Conservation (phyloP, 139 green algal genomes). For the Eudorina sp. region DNA sequence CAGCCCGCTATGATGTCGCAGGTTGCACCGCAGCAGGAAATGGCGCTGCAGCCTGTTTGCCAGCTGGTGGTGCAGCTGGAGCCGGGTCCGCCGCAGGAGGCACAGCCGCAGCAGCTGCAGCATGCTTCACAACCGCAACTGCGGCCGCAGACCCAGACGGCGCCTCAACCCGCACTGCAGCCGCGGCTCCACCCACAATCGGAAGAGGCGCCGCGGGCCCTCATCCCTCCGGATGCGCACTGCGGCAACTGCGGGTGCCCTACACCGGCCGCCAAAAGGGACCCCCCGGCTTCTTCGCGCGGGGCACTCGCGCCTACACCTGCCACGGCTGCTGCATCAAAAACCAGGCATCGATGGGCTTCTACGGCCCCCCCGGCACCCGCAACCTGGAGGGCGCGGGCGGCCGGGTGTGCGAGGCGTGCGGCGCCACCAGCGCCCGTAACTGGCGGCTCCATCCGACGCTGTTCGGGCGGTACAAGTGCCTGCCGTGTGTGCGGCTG, state of each 20-base stretch:
- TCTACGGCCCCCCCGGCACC: conserved; percentile 9
- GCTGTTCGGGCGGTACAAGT: background rate
- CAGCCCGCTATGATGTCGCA: too few relatives aligned
- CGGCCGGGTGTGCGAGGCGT: background rate
- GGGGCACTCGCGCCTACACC: background rate
- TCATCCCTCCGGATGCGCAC: too few relatives aligned
- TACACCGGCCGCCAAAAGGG: background rate
- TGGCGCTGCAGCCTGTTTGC: too few relatives aligned
- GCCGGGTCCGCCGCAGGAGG: background rate
- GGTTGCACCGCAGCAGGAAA: too few relatives aligned
- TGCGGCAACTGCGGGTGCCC: background rate
- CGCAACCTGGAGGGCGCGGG: background rate
- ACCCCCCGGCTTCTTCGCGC: background rate
- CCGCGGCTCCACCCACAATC: background rate
- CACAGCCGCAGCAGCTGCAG: background rate
- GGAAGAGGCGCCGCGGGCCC: background rate
- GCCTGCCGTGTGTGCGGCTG: background rate
- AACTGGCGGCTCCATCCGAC: background rate
- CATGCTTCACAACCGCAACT: background rate
- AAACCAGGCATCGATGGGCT: background rate
- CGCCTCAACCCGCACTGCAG: background rate
- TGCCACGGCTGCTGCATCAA: background rate
- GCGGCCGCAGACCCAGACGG: background rate
- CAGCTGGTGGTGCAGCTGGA: too few relatives aligned
- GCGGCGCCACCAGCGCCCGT: background rate